Percentiles rank a stretch among this genome's conserved stretches.
Evolutionary conservation across 192 early-diverging fungal species (phyloP).

Genomic region (Mortierella alpina): DNA sequence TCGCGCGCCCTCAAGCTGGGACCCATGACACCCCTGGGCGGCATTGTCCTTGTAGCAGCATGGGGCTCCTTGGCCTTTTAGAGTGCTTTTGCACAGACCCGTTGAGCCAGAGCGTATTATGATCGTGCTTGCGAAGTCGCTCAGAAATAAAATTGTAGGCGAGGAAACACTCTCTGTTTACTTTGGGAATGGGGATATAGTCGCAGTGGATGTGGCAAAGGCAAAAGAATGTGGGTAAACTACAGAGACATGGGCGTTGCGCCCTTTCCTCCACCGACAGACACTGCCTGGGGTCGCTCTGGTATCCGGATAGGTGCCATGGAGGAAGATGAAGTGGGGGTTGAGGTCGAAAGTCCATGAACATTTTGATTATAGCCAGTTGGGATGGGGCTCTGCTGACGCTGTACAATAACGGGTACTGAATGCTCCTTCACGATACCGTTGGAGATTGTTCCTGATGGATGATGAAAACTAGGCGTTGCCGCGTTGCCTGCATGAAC

Average conservation of each 20-base stretch:
- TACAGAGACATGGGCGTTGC: conserved; percentile 34
- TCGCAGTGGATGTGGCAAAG: background rate
- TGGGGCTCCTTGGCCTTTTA: conserved; percentile 58
- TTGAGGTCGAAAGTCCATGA: conserved; percentile 22
- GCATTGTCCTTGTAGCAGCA: conserved; percentile 64
- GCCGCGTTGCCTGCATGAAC: background rate
- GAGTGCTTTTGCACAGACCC: background rate
- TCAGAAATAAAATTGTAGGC: no score
- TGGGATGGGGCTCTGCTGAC: background rate
- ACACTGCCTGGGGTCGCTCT: conserved; percentile 22
- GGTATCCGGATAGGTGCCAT: conserved; percentile 34
- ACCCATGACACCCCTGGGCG: conserved; percentile 71
- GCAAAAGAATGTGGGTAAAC: background rate
- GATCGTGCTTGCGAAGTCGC: no score
- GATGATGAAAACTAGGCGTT: conserved; percentile 3
- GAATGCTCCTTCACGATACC: conserved; percentile 18
- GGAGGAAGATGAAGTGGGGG: conserved; percentile 13
- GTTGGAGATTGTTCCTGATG: conserved; percentile 3
- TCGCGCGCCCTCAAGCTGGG: conserved; percentile 57
- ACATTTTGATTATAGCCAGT: background rate
- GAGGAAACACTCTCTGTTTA: no score
- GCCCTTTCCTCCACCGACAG: conserved; percentile 40
- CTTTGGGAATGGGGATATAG: background rate
- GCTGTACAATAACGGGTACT: conserved; percentile 35
- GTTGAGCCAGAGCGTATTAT: background rate